Conservation (phyloP, 495 filamentous ascomycete genomes). For the Talaromyces thailandensis region DNA sequence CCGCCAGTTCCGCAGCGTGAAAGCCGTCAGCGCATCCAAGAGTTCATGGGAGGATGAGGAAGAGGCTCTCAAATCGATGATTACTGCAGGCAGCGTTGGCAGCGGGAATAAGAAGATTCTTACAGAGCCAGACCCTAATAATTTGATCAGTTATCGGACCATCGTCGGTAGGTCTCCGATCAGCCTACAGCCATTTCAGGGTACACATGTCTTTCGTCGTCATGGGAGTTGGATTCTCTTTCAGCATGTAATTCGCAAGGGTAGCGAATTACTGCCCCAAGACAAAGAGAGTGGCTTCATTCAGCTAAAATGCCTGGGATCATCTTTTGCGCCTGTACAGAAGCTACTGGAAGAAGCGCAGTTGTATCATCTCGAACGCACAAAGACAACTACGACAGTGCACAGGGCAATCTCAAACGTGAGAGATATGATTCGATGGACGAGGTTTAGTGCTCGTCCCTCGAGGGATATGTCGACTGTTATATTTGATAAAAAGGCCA, state of each 20-base stretch:
- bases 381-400: conserved; percentile 5
- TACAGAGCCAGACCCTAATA: conserved; percentile 5
- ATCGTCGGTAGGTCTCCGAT: conserved; percentile 3
- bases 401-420: conserved; percentile 5
- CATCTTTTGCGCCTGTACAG: conserved; percentile 2
- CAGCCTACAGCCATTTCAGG: conserved; percentile 5
- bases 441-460: conserved; percentile 30
- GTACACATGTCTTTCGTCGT: conserved; percentile 3
- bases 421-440: conserved; percentile 12
- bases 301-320: conserved; percentile 2
- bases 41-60: conserved; percentile 8
- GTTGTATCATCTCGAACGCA: conserved; percentile 5
- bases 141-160: conserved; percentile 7
- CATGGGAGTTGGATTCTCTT: conserved; percentile 6
- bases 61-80: conserved; percentile 5
- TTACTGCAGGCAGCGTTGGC: neutral
- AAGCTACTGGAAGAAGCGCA: conserved; percentile 4
- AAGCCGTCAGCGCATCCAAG: neutral
- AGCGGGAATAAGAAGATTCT: neutral
- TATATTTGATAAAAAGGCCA: conserved; percentile 59
- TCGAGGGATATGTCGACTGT: conserved; percentile 68
- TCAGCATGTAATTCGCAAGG: neutral
- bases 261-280: conserved; percentile 1
- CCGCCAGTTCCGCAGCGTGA: conserved; percentile 7
- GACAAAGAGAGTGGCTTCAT: conserved; percentile 8